These are phyloP conservation scores for Xerocomus spinulosus DNA, from an alignment of 768 basidiomycete genomes.

Conservation along the genomic window DNA sequence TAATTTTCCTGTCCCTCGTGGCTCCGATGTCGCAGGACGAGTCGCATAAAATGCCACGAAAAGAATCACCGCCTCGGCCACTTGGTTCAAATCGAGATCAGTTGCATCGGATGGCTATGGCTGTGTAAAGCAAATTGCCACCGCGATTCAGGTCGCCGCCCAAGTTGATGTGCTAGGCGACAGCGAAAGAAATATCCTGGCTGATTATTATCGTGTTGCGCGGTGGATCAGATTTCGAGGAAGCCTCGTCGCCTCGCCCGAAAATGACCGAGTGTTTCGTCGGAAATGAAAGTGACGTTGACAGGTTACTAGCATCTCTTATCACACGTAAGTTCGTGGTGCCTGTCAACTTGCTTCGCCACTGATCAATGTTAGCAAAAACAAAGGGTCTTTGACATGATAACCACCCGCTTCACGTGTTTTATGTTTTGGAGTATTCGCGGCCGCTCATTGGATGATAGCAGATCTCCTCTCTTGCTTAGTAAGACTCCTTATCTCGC, in stretches of 20 bases:
- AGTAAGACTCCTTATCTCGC: constrained; percentile 22
- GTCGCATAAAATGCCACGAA: neutral
- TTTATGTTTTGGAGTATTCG: constrained; percentile 1
- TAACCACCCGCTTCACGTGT: constrained; percentile 1
- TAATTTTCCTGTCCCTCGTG: neutral
- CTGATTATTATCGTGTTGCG: neutral
- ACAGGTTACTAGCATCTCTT: constrained; percentile 4
- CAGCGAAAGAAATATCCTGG: no score
- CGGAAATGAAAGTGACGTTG: neutral
- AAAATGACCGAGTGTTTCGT: neutral
- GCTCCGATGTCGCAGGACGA: neutral
- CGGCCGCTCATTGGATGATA: constrained; percentile 21
- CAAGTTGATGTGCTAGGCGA: neutral
- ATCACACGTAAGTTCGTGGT: constrained; percentile 9
- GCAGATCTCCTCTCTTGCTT: constrained; percentile 11
- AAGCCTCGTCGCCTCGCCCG: neutral
- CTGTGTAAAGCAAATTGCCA: neutral
- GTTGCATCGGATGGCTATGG: neutral
- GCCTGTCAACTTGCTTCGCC: constrained; percentile 9
- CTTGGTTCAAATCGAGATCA: neutral
- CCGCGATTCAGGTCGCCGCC: neutral
- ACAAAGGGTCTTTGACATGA: constrained; percentile 12
- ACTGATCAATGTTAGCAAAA: neutral
- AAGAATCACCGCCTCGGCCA: neutral
- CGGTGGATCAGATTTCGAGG: neutral